phyloP scores from a whole-genome alignment of 768 basidiomycete species.

The Neoboletus magnificus region DNA sequence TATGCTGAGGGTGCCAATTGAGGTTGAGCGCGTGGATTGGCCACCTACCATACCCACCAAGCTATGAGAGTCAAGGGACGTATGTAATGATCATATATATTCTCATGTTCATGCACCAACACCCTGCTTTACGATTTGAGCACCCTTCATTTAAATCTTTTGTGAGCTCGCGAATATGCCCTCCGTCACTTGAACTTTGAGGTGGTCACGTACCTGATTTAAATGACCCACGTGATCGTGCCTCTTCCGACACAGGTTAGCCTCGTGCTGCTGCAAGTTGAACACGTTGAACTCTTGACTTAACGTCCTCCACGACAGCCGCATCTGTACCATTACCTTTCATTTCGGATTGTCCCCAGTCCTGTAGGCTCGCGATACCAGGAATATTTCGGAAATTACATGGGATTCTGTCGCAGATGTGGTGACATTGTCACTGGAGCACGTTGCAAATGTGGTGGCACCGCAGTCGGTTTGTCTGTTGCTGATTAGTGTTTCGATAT shows the following conservation, averaged over 20 bases:
- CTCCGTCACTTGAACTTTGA: not conserved
- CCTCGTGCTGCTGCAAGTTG: constrained; percentile 11
- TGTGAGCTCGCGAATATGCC: not conserved
- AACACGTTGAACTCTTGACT: constrained; percentile 1
- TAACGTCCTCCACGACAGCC: constrained; percentile 1
- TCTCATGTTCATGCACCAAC: not conserved
- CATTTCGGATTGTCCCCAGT: not conserved
- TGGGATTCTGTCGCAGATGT: constrained; percentile 86
- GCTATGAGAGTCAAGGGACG: constrained; percentile 18
- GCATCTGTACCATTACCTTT: not conserved
- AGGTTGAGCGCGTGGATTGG: constrained; percentile 71
- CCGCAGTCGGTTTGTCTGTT: constrained; percentile 63
- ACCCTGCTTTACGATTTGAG: not conserved
- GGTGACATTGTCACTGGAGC: constrained; percentile 73
- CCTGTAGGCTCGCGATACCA: not conserved
- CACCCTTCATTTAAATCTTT: not conserved
- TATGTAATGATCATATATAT: not conserved
- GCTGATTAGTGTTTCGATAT: not conserved
- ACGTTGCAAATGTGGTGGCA: constrained; percentile 80
- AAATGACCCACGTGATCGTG: constrained; percentile 19
- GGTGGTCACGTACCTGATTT: not conserved
- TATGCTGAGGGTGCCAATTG: constrained; percentile 1
- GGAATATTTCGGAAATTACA: constrained; percentile 25
- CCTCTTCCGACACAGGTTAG: not conserved
- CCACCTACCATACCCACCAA: constrained; percentile 37